Evolutionary conservation across 2,329 filamentous ascomycete species (phyloP), one percentile per base, ranked within the genome.

Genomic region (Atkinsonella texensis): DNA sequence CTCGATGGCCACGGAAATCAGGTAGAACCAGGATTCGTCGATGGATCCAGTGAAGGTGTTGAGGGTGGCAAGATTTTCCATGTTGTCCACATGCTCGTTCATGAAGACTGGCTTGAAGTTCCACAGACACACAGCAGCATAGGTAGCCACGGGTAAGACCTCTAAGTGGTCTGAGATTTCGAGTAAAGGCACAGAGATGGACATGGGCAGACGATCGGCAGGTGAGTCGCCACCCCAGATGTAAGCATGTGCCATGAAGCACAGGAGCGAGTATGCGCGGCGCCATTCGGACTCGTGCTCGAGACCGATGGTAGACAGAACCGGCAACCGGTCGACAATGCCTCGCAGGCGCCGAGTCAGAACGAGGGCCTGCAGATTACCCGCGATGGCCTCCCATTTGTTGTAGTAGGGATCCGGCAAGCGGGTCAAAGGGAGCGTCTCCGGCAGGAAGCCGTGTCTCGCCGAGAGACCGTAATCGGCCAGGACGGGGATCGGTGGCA

Each of bases 21-120:
- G 76, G 65, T 97, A 98, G 65, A 98, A 98, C 93, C 93, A 98
- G 56, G 93, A 95, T 70, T 98, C 93, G 64, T 98, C 93, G 51
- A 95, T 74, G 8, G 89, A 90, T 48, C 93, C 93, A 15, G 93
- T 97, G 63, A 96, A 94, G 15, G 93, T 96, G 61, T 83, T 81
- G 54, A 97, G 75, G 2, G 88, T 93, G 41, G 88, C 83, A 52
- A 98, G 77, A 61, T 98, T 97, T 62, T 93, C 84, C 45, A 97
- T 76, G 56, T 82, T 81, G 62, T 94, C 88, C 52, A 93, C 81
- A 38, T 80, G 78, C 66, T 96, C 90, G 55, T 88, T 81, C 54
- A 82, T 71, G 63, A 97, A 96, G 51, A 97, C 78, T 0, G 90
- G 88, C 68, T 90, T 91, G 75, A 89, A 97, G 70, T 98, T 98